A percentile compares a stretch with the other conserved stretches of the same genome.
Evolutionary conservation across 2,329 filamentous ascomycete species (phyloP).

Genomic region (Microdochium paspali): DNA sequence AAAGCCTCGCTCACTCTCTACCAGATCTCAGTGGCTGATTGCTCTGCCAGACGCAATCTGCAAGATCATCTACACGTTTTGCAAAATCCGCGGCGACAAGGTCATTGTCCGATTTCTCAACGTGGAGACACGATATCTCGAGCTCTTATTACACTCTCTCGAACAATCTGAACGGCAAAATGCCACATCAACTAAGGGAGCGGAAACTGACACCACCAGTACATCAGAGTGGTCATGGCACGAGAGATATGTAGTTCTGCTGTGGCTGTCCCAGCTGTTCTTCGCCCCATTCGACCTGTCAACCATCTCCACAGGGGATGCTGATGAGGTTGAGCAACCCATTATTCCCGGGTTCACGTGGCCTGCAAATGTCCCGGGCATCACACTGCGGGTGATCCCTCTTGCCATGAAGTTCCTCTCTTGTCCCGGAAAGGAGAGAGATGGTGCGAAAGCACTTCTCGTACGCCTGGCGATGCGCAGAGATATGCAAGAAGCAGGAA

Average conservation of each 20-base stretch:
- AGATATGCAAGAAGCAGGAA: constrained; percentile 75
- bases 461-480: constrained; percentile 73
- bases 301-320: constrained; percentile 62
- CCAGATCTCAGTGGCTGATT: constrained; percentile 31
- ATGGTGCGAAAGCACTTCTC: constrained; percentile 75
- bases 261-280: constrained; percentile 80
- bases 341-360: constrained; percentile 41
- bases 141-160: constrained; percentile 66
- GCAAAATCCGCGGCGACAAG: constrained; percentile 90
- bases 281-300: constrained; percentile 84
- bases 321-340: constrained; percentile 33
- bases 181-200: constrained; percentile 2
- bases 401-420: constrained; percentile 64
- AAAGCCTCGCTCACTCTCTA: constrained; percentile 27
- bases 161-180: constrained; percentile 44
- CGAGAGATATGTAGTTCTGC: constrained; percentile 74
- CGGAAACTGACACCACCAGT: constrained; percentile 5
- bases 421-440: constrained; percentile 75
- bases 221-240: constrained; percentile 60
- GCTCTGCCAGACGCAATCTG: constrained; percentile 64
- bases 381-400: constrained; percentile 61
- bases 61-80: constrained; percentile 77
- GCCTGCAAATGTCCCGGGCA: constrained; percentile 53
- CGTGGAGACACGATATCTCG: constrained; percentile 79
- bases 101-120: constrained; percentile 85